A percentile compares a stretch with the other conserved stretches of the same genome.
phyloP scores from a whole-genome alignment of 805 yeast genomes.

The Allodekkera sacchari region DNA sequence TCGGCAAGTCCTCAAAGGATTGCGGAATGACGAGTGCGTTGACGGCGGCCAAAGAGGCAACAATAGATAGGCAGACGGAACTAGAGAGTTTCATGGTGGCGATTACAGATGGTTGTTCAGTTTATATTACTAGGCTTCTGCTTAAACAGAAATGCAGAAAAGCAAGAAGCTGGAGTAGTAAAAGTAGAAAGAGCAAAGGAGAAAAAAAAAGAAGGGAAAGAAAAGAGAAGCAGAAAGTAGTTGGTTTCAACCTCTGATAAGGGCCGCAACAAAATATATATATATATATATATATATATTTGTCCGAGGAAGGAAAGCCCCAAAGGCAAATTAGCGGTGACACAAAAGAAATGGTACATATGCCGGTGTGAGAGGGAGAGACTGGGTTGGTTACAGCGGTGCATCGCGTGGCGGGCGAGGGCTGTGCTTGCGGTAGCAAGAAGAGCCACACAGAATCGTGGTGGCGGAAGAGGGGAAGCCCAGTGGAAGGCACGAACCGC shows the following conservation, averaged over 20 bases:
- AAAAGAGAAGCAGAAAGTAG: background rate
- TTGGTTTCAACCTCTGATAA: background rate
- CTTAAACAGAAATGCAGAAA: background rate
- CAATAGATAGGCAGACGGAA: constrained; percentile 9
- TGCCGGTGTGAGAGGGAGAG: no score
- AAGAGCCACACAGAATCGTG: no score
- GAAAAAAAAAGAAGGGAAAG: background rate
- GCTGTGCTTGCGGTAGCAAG: no score
- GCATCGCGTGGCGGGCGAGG: no score
- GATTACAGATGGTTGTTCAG: no score
- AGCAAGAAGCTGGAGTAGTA: background rate
- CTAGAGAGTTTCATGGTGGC: constrained; percentile 11
- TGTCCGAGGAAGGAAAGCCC: constrained; percentile 1
- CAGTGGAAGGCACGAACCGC: no score
- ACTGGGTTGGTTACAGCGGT: no score
- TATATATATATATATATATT: constrained; percentile 1
- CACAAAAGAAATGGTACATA: no score
- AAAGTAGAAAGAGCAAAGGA: background rate
- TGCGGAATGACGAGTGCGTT: constrained; percentile 15
- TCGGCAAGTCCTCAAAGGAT: constrained; percentile 10
- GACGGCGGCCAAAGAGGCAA: constrained; percentile 10
- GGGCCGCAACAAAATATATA: constrained; percentile 1
- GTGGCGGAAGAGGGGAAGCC: no score
- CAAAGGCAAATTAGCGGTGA: no score
- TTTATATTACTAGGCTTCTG: background rate